Percentiles rank a stretch among this genome's conserved stretches.
Conservation (phyloP, 2,329 filamentous ascomycete species). For the Scedosporium minutisporum region DNA sequence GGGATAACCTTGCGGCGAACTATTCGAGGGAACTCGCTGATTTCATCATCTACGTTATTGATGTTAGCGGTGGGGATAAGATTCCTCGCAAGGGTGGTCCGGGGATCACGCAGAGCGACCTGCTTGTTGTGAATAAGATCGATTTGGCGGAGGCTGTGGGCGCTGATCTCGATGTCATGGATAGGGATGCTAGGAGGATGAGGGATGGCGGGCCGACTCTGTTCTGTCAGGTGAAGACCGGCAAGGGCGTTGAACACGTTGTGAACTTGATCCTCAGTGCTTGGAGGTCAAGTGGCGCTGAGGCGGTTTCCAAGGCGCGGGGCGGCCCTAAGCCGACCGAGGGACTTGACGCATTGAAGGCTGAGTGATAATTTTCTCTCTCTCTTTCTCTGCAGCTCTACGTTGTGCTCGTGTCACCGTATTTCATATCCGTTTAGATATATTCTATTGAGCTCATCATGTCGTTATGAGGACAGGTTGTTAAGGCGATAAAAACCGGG, state of each 20-base stretch:
- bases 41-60: slow-evolving; percentile 97
- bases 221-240: slow-evolving; percentile 95
- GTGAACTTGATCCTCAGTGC: slow-evolving; percentile 80
- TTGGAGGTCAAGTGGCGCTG: slow-evolving; percentile 84
- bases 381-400: background rate
- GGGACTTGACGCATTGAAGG: slow-evolving; percentile 2
- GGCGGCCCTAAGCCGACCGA: slow-evolving; percentile 50
- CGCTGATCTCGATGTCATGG: slow-evolving; percentile 87
- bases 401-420: background rate
- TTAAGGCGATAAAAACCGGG: background rate
- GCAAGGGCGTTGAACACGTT: slow-evolving; percentile 75
- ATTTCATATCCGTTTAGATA: slow-evolving; percentile 2
- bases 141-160: slow-evolving; percentile 86
- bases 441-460: slow-evolving; percentile 6
- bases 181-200: slow-evolving; percentile 88
- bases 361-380: background rate
- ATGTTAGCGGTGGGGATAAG: slow-evolving; percentile 94
- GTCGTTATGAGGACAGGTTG: slow-evolving; percentile 4
- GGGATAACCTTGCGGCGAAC: slow-evolving; percentile 94
- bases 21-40: slow-evolving; percentile 92
- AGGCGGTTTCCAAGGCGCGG: slow-evolving; percentile 41
- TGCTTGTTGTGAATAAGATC: slow-evolving; percentile 94
- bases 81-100: slow-evolving; percentile 92
- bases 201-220: slow-evolving; percentile 90
- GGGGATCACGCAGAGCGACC: slow-evolving; percentile 90